Evolutionary conservation across 192 early-diverging fungal species (phyloP), one percentile per base, ranked within the genome.

Genomic region (Coemansia sp.): DNA sequence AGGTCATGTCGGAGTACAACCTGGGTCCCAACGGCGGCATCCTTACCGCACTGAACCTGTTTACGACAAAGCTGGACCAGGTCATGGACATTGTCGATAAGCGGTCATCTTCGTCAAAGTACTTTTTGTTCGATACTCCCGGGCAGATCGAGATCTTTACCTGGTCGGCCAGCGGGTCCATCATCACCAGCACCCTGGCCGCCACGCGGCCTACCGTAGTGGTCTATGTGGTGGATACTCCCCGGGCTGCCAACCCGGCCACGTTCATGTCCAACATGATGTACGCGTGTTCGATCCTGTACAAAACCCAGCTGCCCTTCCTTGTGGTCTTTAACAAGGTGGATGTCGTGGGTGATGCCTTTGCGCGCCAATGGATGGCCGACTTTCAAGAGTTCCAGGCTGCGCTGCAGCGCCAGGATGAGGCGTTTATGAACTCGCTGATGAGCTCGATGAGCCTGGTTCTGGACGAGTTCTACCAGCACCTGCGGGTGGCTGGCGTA

Each of bases 241-340:
- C 95, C 1, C 83, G 95, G 26, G 89, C 90, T 8, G 83, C 89
- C 16, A 72, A 76, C 34, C 95, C 95, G 6, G 88, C 89, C 11
- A 98, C 95, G 2, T 98, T 98, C 64, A 95, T 98, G 92, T 87
- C 86, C 54, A 98, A 98, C 73, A 96, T 98, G 93, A 77, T 98
- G 44, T 98, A 98, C 66, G 95, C 95, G 22, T 91, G 90, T 66
- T 85, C 77, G 30, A 98, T 98, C 61, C 80, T 98, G 28, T 98
- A 98, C 81, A 96, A 96, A 60, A 98, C 95, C 25, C 88, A 90
- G 62, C 70, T 98, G 20, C 95, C 95, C 17, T 96, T 98, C 49
- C 77, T 98, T 25, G 70, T 98, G 31, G 89, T 89, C 3, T 98
- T 98, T 74, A 95, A 93, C 78, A 98, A 98, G 62, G 88, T 85